Evolutionary conservation across 352 stramenopile genomes (phyloP).

Genomic region (Pythium biforme): DNA sequence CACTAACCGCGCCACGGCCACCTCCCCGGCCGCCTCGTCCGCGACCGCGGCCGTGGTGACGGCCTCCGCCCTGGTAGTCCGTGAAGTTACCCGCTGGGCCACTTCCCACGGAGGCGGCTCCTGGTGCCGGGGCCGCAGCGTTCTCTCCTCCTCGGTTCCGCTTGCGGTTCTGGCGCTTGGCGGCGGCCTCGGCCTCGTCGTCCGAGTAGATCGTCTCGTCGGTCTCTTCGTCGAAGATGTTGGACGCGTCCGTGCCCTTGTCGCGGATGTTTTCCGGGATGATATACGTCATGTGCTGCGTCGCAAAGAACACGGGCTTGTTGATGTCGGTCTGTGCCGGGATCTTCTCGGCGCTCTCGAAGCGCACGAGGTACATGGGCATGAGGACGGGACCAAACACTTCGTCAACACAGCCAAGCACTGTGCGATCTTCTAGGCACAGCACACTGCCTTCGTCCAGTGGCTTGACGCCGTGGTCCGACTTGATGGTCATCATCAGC

Average conservation of each 20-base stretch:
- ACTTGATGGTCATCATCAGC: constrained; percentile 83
- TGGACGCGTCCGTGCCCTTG: constrained; percentile 85
- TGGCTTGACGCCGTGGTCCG: constrained; percentile 47
- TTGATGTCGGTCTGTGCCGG: constrained; percentile 41
- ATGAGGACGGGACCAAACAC: constrained; percentile 83
- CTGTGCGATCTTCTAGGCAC: constrained; percentile 71
- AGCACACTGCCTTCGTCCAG: constrained; percentile 82
- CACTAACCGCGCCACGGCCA: not conserved
- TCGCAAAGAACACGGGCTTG: constrained; percentile 63
- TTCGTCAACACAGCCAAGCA: constrained; percentile 82
- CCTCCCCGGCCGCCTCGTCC: constrained; percentile 19
- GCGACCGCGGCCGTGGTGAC: constrained; percentile 15
- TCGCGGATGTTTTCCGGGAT: constrained; percentile 69
- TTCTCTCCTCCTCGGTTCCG: constrained; percentile 45
- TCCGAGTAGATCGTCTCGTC: constrained; percentile 80
- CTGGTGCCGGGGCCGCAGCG: not conserved
- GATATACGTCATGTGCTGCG: constrained; percentile 82
- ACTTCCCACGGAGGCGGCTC: not conserved
- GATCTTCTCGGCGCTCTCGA: constrained; percentile 68
- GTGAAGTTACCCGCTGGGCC: constrained; percentile 20
- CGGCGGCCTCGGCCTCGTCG: constrained; percentile 73
- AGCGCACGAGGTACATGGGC: constrained; percentile 88
- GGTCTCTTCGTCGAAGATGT: constrained; percentile 84
- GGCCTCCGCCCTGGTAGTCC: constrained; percentile 28
- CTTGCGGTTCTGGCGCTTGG: constrained; percentile 71